Percentiles rank a stretch among this genome's conserved stretches.
These are phyloP conservation scores for Chlamydomonas eustigma DNA, from an alignment of 139 green algal species.

Conservation along the genomic window DNA sequence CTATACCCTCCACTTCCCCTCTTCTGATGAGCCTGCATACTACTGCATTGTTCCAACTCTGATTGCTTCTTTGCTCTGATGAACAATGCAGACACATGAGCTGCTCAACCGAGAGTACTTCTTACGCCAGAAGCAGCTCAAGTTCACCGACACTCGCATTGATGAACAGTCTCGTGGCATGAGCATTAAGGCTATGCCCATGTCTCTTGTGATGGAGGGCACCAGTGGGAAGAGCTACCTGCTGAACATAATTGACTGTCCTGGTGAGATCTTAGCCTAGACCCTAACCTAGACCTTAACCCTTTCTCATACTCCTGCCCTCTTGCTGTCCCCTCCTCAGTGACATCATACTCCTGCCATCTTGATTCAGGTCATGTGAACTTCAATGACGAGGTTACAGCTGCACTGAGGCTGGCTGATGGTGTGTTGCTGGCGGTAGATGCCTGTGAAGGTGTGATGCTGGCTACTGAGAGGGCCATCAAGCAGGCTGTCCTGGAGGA, in stretches of 20 bases:
- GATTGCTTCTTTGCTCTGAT: not conserved
- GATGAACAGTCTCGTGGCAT: constrained; percentile 93
- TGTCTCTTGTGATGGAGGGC: constrained; percentile 84
- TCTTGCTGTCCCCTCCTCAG: not conserved
- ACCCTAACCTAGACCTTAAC: not conserved
- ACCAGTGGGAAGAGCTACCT: constrained; percentile 81
- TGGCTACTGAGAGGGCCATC: constrained; percentile 79
- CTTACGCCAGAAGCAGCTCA: constrained; percentile 58
- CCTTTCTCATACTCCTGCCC: not conserved
- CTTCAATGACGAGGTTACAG: constrained; percentile 95
- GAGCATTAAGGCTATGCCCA: constrained; percentile 90
- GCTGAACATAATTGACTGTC: constrained; percentile 89
- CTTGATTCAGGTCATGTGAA: constrained; percentile 80
- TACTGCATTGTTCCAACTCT: no score
- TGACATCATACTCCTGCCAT: not conserved
- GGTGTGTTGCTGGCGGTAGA: constrained; percentile 91
- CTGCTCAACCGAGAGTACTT: constrained; percentile 32
- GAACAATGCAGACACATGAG: constrained; percentile 35
- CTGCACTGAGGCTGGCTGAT: constrained; percentile 76
- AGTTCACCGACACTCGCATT: constrained; percentile 93
- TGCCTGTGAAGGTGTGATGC: constrained; percentile 92
- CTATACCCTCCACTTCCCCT: no score
- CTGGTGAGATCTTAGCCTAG: constrained; percentile 28
- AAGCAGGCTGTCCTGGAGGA: constrained; percentile 81
- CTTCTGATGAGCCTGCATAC: no score